Percentiles rank a stretch among this genome's conserved stretches.
Evolutionary conservation across 371 early-diverging fungal species (phyloP).

Genomic region (Capniomyces stellatus): DNA sequence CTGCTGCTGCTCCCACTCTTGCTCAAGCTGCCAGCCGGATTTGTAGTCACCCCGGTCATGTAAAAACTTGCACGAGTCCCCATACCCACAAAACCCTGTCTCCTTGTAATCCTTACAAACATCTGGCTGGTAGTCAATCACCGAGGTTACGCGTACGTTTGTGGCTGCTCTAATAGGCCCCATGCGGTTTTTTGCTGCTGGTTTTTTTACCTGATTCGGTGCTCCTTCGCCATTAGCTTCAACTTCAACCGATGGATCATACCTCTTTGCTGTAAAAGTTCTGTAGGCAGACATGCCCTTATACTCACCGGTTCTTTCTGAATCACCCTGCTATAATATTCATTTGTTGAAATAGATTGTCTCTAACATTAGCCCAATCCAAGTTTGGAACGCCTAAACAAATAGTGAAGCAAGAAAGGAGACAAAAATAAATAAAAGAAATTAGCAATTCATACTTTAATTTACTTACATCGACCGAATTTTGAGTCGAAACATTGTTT

Average conservation of each 20-base stretch:
- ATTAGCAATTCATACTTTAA: not conserved
- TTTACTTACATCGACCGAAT: not conserved
- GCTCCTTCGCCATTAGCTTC: conserved; percentile 1
- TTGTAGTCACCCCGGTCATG: conserved; percentile 96
- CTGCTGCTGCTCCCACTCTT: conserved; percentile 82
- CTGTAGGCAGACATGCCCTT: conserved; percentile 32
- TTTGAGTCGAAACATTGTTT: not conserved
- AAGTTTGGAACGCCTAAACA: too few species aligned
- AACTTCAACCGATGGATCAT: conserved; percentile 28
- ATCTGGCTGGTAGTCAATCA: conserved; percentile 94
- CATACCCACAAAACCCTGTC: conserved; percentile 89
- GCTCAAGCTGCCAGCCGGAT: conserved; percentile 85
- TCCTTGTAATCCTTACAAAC: conserved; percentile 97
- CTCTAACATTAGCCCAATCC: not conserved
- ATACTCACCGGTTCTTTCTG: conserved; percentile 1
- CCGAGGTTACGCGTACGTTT: conserved; percentile 65
- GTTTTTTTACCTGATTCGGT: conserved; percentile 23
- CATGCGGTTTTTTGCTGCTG: conserved; percentile 37
- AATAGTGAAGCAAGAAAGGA: too few species aligned
- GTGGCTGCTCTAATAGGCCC: conserved; percentile 74
- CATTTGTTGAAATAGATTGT: not conserved
- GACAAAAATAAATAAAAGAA: too few species aligned
- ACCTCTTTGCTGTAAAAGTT: conserved; percentile 39
- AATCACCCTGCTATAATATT: not conserved
- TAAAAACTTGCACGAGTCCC: conserved; percentile 91